These are phyloP conservation scores for Zygosaccharomyces sapae DNA, from an alignment of 1,139 yeast species.

Conservation along the genomic window DNA sequence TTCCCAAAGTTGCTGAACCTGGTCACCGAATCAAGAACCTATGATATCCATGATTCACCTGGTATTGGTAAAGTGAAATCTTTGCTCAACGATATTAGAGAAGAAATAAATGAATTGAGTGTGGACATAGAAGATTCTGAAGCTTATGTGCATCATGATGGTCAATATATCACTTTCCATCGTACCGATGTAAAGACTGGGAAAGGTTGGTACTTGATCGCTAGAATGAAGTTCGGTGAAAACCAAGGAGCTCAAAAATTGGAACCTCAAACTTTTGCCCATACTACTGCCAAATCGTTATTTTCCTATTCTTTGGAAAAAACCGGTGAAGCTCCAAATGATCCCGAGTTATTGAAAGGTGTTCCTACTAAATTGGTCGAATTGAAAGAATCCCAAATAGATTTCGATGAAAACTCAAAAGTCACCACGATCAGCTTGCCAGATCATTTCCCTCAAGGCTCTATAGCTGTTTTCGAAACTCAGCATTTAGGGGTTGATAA, in stretches of 20 bases:
- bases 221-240: slow-evolving; percentile 68
- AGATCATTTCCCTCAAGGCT: slow-evolving; percentile 74
- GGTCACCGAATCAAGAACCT: slow-evolving; percentile 70
- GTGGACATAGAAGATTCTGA: slow-evolving; percentile 73
- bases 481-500: slow-evolving; percentile 53
- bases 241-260: slow-evolving; percentile 48
- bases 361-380: slow-evolving; percentile 61
- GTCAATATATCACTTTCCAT: slow-evolving; percentile 86
- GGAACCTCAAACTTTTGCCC: slow-evolving; percentile 59
- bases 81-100: slow-evolving; percentile 55
- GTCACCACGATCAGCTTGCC: slow-evolving; percentile 56
- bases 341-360: slow-evolving; percentile 44
- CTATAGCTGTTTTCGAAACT: slow-evolving; percentile 80
- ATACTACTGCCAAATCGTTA: slow-evolving; percentile 58
- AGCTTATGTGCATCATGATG: slow-evolving; percentile 92
- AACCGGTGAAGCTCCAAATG: slow-evolving; percentile 48
- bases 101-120: slow-evolving; percentile 60
- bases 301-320: slow-evolving; percentile 57
- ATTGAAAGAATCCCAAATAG: slow-evolving; percentile 49
- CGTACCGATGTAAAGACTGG: slow-evolving; percentile 81
- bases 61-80: slow-evolving; percentile 76
- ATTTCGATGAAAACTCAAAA: slow-evolving; percentile 39
- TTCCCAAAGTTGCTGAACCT: slow-evolving; percentile 78
- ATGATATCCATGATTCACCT: slow-evolving; percentile 48
- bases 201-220: slow-evolving; percentile 82